Conservation (phyloP, 805 yeast species). For the Pichia californica region DNA sequence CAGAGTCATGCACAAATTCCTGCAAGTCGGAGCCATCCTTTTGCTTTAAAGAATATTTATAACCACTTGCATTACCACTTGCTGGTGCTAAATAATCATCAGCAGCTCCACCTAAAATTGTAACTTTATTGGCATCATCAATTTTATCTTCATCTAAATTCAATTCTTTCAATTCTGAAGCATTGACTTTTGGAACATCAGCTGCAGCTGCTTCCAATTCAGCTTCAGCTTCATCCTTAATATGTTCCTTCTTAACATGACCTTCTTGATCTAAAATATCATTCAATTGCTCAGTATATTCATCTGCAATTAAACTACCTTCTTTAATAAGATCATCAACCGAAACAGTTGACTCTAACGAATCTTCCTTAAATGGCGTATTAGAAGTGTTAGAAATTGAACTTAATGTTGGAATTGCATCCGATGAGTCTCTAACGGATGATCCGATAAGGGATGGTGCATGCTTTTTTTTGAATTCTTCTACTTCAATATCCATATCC, state of each 20-base stretch:
- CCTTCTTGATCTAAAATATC: constrained; percentile 48
- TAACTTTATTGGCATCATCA: constrained; percentile 10
- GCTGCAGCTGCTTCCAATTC: neutral
- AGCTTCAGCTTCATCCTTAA: constrained; percentile 24
- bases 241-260: constrained; percentile 42
- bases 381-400: constrained; percentile 10
- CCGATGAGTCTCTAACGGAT: constrained; percentile 30
- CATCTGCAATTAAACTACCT: constrained; percentile 54
- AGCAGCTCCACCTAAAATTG: constrained; percentile 28
- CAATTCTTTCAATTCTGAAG: neutral
- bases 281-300: constrained; percentile 46
- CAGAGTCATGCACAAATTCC: neutral
- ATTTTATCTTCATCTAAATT: constrained; percentile 1
- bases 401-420: constrained; percentile 8
- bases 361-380: constrained; percentile 38
- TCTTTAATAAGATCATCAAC: constrained; percentile 34
- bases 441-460: constrained; percentile 51
- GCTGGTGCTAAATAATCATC: constrained; percentile 32
- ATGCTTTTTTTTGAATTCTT: constrained; percentile 41
- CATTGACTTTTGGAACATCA: neutral
- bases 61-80: constrained; percentile 19
- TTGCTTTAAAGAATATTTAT: constrained; percentile 4
- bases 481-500: constrained; percentile 50
- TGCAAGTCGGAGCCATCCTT: constrained; percentile 2
- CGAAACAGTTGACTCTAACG: constrained; percentile 21